Percentiles rank a stretch among this genome's conserved stretches.
Conservation (phyloP, 352 stramenopile species). For the Globisporangium irregulare region DNA sequence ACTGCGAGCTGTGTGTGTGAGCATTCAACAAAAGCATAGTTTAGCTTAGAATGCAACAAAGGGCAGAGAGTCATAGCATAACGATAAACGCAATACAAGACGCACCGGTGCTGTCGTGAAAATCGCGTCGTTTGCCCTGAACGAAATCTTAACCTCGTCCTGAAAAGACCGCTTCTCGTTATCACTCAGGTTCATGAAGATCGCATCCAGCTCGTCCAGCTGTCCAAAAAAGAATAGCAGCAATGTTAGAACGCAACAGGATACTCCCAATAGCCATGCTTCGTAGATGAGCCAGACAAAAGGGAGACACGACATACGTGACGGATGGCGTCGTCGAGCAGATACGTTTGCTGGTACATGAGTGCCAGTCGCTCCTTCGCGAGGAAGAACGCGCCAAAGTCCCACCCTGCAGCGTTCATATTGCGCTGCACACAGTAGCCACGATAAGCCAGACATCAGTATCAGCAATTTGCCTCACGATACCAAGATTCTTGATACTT, state of each 20-base stretch:
- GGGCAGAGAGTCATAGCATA: neutral
- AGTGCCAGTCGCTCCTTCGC: slow-evolving; percentile 76
- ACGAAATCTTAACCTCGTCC: slow-evolving; percentile 19
- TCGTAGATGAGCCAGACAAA: neutral
- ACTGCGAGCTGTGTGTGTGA: slow-evolving; percentile 50
- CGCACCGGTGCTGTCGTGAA: slow-evolving; percentile 67
- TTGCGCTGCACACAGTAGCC: slow-evolving; percentile 26
- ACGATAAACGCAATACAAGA: neutral
- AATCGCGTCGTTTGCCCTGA: slow-evolving; percentile 35
- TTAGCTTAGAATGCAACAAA: neutral
- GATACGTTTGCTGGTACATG: slow-evolving; percentile 83
- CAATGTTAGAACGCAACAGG: neutral
- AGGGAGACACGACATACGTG: slow-evolving; percentile 43
- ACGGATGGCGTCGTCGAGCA: slow-evolving; percentile 78
- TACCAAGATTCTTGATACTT: neutral
- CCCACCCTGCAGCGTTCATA: slow-evolving; percentile 40
- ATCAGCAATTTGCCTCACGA: neutral
- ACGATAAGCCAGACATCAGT: neutral
- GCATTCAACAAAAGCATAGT: neutral
- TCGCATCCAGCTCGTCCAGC: slow-evolving; percentile 80
- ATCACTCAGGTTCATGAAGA: slow-evolving; percentile 49
- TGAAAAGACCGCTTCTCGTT: slow-evolving; percentile 27
- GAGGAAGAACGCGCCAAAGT: slow-evolving; percentile 79
- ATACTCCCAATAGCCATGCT: neutral
- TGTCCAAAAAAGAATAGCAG: slow-evolving; percentile 16